Evolutionary conservation across 73 alveolate genomes (phyloP), one percentile per base, ranked within the genome.

Genomic region (Paramecium sexaurelia): DNA sequence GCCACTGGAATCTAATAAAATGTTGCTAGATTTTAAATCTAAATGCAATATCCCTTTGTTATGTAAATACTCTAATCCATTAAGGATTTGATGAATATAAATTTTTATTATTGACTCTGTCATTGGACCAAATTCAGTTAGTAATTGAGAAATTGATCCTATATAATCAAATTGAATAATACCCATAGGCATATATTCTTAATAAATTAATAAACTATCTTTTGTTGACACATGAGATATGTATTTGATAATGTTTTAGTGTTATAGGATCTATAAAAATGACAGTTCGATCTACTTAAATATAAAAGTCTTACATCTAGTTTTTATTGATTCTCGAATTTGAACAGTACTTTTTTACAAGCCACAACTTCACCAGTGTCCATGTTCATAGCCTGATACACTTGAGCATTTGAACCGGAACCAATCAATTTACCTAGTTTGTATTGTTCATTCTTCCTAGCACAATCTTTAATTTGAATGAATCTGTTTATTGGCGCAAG

Each of bases 21-120:
- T 66, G 11, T 85, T 85, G n/a, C 86, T 66, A 7, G 92, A 85
- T 40, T 85, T 85, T 22, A 85, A n/a, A 85, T 85, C 92, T 85
- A 55, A 66, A 37, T 85, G 92, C 19, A 85, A 20, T 26, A 85
- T 85, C 22, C 92, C 66, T 26, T 85, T 55, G 8, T 36, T 36
- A 55, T 85, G 92, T 26, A 85, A 55, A 29, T 85, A 85, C 5
- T 35, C 85, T 10, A 85, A 66, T 10, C 92, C 92, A 13, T 27
- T 32, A 3, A 61, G 26, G 22, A 61, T 61, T 61, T 61, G 24
- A 61, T 29, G 20, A 17, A 47, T 86, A 85, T 85, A 85, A 3
- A 20, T 3, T 37, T 55, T 85, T n/a, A 85, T 55, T 22, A 20
- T 26, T 15, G 39, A 24, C 22, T 85, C 92, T 24, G 68, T 33